These are phyloP conservation scores for Hyaloscypha variabilis DNA, from an alignment of 495 filamentous ascomycete species.

Conservation along the genomic window DNA sequence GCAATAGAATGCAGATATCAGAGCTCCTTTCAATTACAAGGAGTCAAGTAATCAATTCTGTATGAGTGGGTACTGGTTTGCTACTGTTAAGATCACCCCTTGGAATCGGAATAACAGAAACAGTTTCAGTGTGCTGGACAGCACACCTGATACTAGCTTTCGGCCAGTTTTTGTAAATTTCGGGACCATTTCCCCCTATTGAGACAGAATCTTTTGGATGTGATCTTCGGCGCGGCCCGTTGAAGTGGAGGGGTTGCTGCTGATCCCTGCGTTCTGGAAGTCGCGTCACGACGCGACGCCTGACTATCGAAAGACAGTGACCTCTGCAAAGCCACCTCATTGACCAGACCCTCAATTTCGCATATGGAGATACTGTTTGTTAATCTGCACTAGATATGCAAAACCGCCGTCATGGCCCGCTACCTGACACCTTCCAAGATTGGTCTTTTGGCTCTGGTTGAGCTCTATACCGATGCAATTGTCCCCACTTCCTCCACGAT, in stretches of 20 bases:
- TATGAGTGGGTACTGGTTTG: no score
- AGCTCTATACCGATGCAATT: slow-evolving; percentile 74
- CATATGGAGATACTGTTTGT: neutral
- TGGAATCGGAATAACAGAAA: no score
- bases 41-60: no score
- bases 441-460: slow-evolving; percentile 76
- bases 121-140: no score
- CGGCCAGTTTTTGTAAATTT: no score
- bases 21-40: no score
- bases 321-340: neutral
- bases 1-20: no score
- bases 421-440: slow-evolving; percentile 87
- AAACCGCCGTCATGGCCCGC: slow-evolving; percentile 60
- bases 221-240: no score
- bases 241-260: neutral
- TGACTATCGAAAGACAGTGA: neutral
- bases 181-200: no score
- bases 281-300: neutral
- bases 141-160: no score
- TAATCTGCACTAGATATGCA: neutral
- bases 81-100: no score
- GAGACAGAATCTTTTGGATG: no score
- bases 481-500: slow-evolving; percentile 76
- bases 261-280: neutral
- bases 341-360: neutral